These are phyloP conservation scores for Blastobotrys apis DNA, from an alignment of 1,139 yeast species.

Conservation along the genomic window DNA sequence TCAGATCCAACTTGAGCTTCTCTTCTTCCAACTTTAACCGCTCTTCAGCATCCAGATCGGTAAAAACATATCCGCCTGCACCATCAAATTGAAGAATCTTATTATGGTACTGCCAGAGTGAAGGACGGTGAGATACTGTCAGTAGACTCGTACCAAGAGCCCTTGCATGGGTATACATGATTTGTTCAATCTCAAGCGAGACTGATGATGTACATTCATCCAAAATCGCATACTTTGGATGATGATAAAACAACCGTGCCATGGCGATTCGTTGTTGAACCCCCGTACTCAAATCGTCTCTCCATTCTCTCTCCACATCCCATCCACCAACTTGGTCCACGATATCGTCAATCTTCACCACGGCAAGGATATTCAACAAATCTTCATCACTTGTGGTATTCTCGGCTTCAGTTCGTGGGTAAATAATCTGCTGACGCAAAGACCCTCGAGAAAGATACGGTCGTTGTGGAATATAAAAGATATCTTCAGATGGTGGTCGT, in stretches of 20 bases:
- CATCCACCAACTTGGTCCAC: slow-evolving; percentile 49
- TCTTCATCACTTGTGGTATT: slow-evolving; percentile 60
- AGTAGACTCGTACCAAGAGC: slow-evolving; percentile 73
- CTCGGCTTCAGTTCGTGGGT: slow-evolving; percentile 68
- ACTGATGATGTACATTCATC: slow-evolving; percentile 97
- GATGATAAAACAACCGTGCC: slow-evolving; percentile 88
- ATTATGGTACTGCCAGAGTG: slow-evolving; percentile 89
- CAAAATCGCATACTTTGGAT: slow-evolving; percentile 86
- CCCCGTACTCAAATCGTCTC: slow-evolving; percentile 82
- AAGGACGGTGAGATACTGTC: slow-evolving; percentile 89
- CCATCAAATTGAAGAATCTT: slow-evolving; percentile 81
- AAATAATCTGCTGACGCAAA: slow-evolving; percentile 81
- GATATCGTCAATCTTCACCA: slow-evolving; percentile 35
- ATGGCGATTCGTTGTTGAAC: slow-evolving; percentile 92
- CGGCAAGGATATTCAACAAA: slow-evolving; percentile 55
- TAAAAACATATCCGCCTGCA: slow-evolving; percentile 69
- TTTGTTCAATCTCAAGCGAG: slow-evolving; percentile 84
- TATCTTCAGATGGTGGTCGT: slow-evolving; percentile 63
- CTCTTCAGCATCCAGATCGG: slow-evolving; percentile 61
- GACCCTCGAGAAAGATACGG: slow-evolving; percentile 79
- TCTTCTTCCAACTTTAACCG: slow-evolving; percentile 70
- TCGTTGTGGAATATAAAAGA: slow-evolving; percentile 88
- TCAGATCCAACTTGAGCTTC: slow-evolving; percentile 58
- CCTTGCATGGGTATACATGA: slow-evolving; percentile 84
- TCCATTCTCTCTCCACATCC: slow-evolving; percentile 75